Conservation (phyloP, 2,329 filamentous ascomycete species). For the Ophiocordyceps camponoti-saundersi region DNA sequence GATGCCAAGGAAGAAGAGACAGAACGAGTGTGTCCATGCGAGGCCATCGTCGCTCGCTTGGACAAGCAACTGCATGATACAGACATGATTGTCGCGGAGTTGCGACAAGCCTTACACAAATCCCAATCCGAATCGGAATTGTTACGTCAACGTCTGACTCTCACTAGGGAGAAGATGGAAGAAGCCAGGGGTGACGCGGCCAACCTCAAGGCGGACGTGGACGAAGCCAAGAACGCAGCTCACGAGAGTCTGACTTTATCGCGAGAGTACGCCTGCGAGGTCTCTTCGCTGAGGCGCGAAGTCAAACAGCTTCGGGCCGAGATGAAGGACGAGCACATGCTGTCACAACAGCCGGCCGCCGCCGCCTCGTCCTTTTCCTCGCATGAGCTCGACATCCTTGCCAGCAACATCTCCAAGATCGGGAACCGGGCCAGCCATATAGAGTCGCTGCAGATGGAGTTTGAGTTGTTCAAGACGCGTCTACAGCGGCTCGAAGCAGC, state of each 20-base stretch:
- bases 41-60: conserved; percentile 4
- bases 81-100: conserved; percentile 6
- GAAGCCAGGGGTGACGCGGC: conserved; percentile 8
- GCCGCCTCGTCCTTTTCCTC: conserved; percentile 8
- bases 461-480: conserved; percentile 20
- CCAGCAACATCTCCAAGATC: conserved; percentile 20
- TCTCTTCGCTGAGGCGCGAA: conserved; percentile 15
- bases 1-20: conserved; percentile 4
- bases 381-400: conserved; percentile 21
- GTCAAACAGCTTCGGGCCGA: conserved; percentile 13
- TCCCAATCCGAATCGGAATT: conserved; percentile 4
- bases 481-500: conserved; percentile 16
- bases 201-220: conserved; percentile 7
- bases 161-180: conserved; percentile 8
- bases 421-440: conserved; percentile 19
- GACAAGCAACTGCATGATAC: conserved; percentile 9
- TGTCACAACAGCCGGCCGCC: conserved; percentile 2
- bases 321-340: conserved; percentile 10
- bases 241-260: conserved; percentile 8
- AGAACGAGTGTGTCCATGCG: conserved; percentile 2
- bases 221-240: conserved; percentile 8
- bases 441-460: conserved; percentile 23
- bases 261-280: conserved; percentile 13
- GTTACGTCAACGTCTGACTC: conserved; percentile 8
- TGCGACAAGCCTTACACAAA: conserved; percentile 6